Percentiles rank a stretch among this genome's conserved stretches.
Evolutionary conservation across 805 yeast genomes (phyloP).

Genomic region (Cyberlindnera mississippiensis): DNA sequence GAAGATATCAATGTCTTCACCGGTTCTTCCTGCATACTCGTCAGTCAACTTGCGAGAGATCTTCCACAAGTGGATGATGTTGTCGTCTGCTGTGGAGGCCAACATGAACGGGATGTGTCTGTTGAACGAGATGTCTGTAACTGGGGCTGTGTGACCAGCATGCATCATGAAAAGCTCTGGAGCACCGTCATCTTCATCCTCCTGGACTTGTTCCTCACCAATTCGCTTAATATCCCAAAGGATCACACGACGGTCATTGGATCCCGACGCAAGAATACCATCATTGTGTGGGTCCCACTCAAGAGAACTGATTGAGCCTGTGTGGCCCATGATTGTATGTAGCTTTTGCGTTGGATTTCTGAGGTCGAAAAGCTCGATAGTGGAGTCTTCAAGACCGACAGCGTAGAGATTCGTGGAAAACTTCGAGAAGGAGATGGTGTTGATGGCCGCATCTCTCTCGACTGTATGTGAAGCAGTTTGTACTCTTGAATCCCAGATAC

Average conservation of each 20-base stretch:
- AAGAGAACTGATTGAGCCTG: slow-evolving; percentile 62
- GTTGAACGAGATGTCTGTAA: slow-evolving; percentile 70
- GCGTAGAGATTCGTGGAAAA: slow-evolving; percentile 59
- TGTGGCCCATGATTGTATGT: slow-evolving; percentile 80
- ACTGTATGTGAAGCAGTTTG: slow-evolving; percentile 26
- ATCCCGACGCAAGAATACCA: slow-evolving; percentile 73
- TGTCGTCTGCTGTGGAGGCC: slow-evolving; percentile 50
- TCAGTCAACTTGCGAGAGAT: slow-evolving; percentile 34
- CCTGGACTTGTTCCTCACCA: slow-evolving; percentile 82
- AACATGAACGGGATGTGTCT: slow-evolving; percentile 69
- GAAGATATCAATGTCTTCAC: slow-evolving; percentile 21
- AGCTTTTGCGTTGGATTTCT: slow-evolving; percentile 46
- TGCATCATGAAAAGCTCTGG: slow-evolving; percentile 90
- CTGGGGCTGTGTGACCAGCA: slow-evolving; percentile 82
- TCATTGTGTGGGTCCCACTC: slow-evolving; percentile 79
- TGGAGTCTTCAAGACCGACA: slow-evolving; percentile 66
- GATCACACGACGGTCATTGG: slow-evolving; percentile 72
- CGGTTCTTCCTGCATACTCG: slow-evolving; percentile 20
- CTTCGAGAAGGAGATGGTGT: slow-evolving; percentile 62
- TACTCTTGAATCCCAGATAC: slow-evolving; percentile 47
- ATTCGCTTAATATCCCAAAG: slow-evolving; percentile 77
- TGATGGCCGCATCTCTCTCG: slow-evolving; percentile 40
- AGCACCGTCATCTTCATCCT: slow-evolving; percentile 87
- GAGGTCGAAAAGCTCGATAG: slow-evolving; percentile 60
- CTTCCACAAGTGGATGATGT: slow-evolving; percentile 44